Evolutionary conservation across 169 alveolate genomes (phyloP).

Genomic region (Plasmodium coatneyi): DNA sequence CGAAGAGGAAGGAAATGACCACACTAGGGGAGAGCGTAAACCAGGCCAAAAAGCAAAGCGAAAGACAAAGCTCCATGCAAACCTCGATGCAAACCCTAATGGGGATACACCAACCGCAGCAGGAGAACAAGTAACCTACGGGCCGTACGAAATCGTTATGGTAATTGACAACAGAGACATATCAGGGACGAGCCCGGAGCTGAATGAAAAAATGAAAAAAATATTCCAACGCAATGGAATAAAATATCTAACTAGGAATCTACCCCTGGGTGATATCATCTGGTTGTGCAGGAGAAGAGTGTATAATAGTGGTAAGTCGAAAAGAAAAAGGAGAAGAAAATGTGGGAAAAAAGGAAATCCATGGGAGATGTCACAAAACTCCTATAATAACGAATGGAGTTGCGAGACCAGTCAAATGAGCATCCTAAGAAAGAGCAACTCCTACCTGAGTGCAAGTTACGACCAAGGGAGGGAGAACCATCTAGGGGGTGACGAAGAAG

Average conservation of each 20-base stretch:
- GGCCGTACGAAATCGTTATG: slow-evolving; percentile 79
- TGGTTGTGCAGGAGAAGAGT: slow-evolving; percentile 79
- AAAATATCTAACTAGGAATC: slow-evolving; percentile 70
- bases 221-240: slow-evolving; percentile 65
- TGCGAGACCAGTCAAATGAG: background rate
- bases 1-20: background rate
- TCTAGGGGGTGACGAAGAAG: slow-evolving; percentile 16
- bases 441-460: background rate
- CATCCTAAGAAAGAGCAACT: background rate
- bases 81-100: background rate
- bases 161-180: slow-evolving; percentile 85
- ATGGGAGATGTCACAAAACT: background rate
- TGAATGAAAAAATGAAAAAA: slow-evolving; percentile 74
- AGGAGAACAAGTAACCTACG: slow-evolving; percentile 28
- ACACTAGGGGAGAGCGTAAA: background rate
- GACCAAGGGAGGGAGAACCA: background rate
- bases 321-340: background rate
- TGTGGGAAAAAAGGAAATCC: background rate
- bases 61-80: background rate
- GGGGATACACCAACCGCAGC: background rate
- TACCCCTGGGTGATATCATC: slow-evolving; percentile 87
- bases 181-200: slow-evolving; percentile 75
- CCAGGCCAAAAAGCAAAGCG: background rate
- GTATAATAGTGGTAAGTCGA: slow-evolving; percentile 7
- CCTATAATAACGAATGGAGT: background rate